These are phyloP conservation scores for Sphagnum fallax DNA, from an alignment of 228 moss, liverwort and hornwort genomes.

Conservation along the genomic window DNA sequence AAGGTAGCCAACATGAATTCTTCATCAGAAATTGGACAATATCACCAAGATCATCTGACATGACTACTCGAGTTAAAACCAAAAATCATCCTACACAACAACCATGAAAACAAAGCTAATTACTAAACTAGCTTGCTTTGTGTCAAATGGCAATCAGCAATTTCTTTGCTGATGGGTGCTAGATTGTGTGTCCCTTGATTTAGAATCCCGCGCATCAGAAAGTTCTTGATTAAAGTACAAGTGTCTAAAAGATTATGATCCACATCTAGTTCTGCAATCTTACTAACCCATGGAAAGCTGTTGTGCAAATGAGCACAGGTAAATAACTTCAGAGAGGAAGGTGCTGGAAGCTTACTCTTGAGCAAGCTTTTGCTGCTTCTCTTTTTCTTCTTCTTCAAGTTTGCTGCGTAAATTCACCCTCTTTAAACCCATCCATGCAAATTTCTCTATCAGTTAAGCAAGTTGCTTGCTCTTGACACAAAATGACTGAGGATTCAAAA, in stretches of 20 bases:
- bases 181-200: not conserved
- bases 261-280: not conserved
- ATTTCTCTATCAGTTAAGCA: too few relatives aligned
- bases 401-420: conserved; percentile 94
- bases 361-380: conserved; percentile 90
- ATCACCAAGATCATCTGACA: too few relatives aligned
- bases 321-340: too few relatives aligned
- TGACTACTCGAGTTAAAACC: too few relatives aligned
- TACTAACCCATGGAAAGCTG: too few relatives aligned
- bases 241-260: not conserved
- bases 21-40: too few relatives aligned
- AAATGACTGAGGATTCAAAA: not conserved
- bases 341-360: conserved; percentile 49
- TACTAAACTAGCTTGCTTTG: too few relatives aligned
- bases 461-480: too few relatives aligned
- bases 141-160: too few relatives aligned
- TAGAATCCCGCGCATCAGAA: not conserved
- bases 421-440: conserved; percentile 19
- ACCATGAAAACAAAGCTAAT: too few relatives aligned
- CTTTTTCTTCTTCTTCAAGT: conserved; percentile 99
- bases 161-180: not conserved
- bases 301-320: too few relatives aligned
- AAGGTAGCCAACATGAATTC: not conserved
- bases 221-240: not conserved
- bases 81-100: too few relatives aligned